Evolutionary conservation across 306 rosid species (phyloP).

Genomic region (Castanopsis chinensis): DNA sequence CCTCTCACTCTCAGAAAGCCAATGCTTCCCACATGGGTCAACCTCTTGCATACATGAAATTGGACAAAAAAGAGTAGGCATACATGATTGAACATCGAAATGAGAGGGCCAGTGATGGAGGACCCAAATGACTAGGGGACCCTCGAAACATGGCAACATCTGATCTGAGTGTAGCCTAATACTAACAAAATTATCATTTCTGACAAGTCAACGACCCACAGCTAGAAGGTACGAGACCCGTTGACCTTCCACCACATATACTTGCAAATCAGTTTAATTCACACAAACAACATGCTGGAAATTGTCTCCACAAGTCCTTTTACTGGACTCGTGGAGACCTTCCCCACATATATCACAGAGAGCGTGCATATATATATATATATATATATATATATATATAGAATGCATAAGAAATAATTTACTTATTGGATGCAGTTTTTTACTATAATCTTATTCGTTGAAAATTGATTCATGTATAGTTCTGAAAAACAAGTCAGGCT

Average conservation of each 20-base stretch:
- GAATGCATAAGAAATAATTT: neutral
- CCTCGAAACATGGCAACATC: conserved; percentile 38
- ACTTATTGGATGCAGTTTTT: too few relatives aligned
- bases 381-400: neutral
- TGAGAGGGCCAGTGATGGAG: neutral
- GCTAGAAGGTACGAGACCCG: conserved; percentile 32
- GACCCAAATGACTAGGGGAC: conserved; percentile 24
- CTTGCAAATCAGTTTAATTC: conserved; percentile 23
- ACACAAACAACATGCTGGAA: conserved; percentile 28
- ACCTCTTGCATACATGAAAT: neutral
- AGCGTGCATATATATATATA: neutral
- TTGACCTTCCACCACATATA: conserved; percentile 49
- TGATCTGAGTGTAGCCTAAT: conserved; percentile 33
- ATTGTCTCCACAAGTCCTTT: conserved; percentile 33
- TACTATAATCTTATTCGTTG: too few relatives aligned
- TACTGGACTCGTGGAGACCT: neutral
- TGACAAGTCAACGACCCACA: conserved; percentile 57
- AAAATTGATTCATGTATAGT: too few relatives aligned
- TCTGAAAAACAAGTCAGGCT: too few relatives aligned
- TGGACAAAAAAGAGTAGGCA: neutral
- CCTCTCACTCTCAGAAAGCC: neutral
- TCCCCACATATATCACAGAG: conserved; percentile 6
- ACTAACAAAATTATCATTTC: conserved; percentile 36
- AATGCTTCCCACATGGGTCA: neutral
- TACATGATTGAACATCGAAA: neutral